A percentile compares a stretch with the other conserved stretches of the same genome.
These are phyloP conservation scores for Ascochyta clinopodiicola DNA, from an alignment of 2,329 filamentous ascomycete genomes.

Conservation along the genomic window DNA sequence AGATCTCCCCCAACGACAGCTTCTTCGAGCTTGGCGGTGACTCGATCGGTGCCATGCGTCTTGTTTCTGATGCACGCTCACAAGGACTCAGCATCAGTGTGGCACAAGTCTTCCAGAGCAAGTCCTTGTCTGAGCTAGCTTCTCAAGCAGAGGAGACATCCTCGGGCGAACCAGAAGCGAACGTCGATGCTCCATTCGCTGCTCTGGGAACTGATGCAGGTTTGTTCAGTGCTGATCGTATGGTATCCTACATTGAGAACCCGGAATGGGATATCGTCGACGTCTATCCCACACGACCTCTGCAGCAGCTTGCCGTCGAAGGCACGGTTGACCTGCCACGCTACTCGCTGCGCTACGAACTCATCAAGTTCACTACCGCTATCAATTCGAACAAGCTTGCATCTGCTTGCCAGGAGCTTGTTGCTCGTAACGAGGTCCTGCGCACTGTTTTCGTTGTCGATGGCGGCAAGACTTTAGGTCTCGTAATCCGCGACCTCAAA, in stretches of 20 bases:
- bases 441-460: conserved; percentile 68
- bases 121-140: conserved; percentile 49
- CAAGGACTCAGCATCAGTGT: conserved; percentile 51
- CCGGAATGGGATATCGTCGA: conserved; percentile 61
- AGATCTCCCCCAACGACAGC: conserved; percentile 50
- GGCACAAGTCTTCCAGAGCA: conserved; percentile 52
- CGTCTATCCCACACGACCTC: conserved; percentile 64
- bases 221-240: conserved; percentile 55
- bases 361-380: conserved; percentile 64
- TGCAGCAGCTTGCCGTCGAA: conserved; percentile 66
- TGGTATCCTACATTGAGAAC: conserved; percentile 61
- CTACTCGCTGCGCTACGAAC: conserved; percentile 68
- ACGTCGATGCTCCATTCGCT: conserved; percentile 58
- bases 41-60: conserved; percentile 54
- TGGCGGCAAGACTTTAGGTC: conserved; percentile 59
- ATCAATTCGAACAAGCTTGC: conserved; percentile 60
- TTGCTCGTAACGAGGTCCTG: conserved; percentile 68
- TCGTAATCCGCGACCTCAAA: conserved; percentile 63
- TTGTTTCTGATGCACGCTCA: conserved; percentile 50
- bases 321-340: conserved; percentile 65
- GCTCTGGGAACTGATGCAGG: conserved; percentile 55
- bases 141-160: conserved; percentile 40
- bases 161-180: conserved; percentile 18
- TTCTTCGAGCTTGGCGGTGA: conserved; percentile 58
- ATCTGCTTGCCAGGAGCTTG: conserved; percentile 61